Evolutionary conservation across 495 filamentous ascomycete genomes (phyloP).

Genomic region (Tuber microsphaerosporum): DNA sequence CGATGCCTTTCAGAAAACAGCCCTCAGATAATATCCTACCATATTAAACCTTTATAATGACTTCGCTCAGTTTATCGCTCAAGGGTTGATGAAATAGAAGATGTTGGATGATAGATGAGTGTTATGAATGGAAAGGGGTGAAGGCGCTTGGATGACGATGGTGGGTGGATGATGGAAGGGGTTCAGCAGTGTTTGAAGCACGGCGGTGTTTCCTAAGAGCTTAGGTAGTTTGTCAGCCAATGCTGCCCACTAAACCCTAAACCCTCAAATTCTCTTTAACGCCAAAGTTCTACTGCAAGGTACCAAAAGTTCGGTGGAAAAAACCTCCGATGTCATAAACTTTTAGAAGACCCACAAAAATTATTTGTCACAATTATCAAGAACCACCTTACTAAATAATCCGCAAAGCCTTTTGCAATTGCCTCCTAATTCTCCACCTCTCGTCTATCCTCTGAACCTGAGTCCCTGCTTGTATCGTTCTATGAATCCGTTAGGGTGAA

Average conservation of each 20-base stretch:
- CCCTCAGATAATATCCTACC: conserved; percentile 15
- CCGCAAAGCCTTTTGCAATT: background rate
- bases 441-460: background rate
- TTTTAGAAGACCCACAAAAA: background rate
- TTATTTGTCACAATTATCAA: background rate
- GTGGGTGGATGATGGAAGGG: conserved; percentile 24
- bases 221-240: background rate
- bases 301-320: background rate
- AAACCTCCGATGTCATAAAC: background rate
- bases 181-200: conserved; percentile 5
- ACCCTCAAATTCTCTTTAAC: background rate
- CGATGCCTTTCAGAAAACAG: conserved; percentile 6
- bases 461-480: background rate
- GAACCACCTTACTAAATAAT: background rate
- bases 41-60: conserved; percentile 15
- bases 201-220: background rate
- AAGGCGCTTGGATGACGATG: conserved; percentile 24
- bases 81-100: conserved; percentile 10
- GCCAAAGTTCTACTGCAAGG: background rate
- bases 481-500: background rate
- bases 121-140: conserved; percentile 16
- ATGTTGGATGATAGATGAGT: conserved; percentile 31
- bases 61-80: conserved; percentile 11
- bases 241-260: background rate
- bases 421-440: background rate